A percentile compares a stretch with the other conserved stretches of the same genome.
These are phyloP conservation scores for Hypoxylon cercidicola DNA, from an alignment of 495 filamentous ascomycete genomes.

Conservation along the genomic window DNA sequence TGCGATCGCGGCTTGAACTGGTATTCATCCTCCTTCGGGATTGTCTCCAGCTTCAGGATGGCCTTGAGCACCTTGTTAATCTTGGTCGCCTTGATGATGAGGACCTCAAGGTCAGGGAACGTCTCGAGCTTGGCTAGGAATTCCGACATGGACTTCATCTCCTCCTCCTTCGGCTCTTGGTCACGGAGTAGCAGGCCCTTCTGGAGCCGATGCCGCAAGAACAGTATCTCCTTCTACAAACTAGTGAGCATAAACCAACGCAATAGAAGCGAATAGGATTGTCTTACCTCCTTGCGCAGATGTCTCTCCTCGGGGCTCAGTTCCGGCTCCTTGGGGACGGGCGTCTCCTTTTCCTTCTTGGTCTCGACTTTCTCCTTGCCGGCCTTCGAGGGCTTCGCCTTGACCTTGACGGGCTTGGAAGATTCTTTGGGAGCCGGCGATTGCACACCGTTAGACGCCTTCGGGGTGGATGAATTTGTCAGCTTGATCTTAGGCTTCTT, in stretches of 20 bases:
- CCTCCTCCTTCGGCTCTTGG: slow-evolving; percentile 82
- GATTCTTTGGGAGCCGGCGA: slow-evolving; percentile 48
- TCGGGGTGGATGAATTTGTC: slow-evolving; percentile 61
- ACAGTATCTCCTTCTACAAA: slow-evolving; percentile 74
- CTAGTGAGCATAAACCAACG: slow-evolving; percentile 21
- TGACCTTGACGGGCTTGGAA: slow-evolving; percentile 62
- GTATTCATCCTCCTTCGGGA: slow-evolving; percentile 86
- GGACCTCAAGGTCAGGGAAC: slow-evolving; percentile 81
- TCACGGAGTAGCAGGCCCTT: slow-evolving; percentile 88
- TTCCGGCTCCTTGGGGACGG: slow-evolving; percentile 59
- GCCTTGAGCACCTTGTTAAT: slow-evolving; percentile 95
- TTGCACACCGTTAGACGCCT: slow-evolving; percentile 62
- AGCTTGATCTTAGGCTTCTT: slow-evolving; percentile 76
- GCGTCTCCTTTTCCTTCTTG: slow-evolving; percentile 66
- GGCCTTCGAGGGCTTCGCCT: slow-evolving; percentile 69
- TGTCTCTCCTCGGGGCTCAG: slow-evolving; percentile 60
- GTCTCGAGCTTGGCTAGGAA: slow-evolving; percentile 83
- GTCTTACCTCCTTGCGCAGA: slow-evolving; percentile 67
- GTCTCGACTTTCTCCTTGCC: slow-evolving; percentile 72
- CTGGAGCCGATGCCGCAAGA: slow-evolving; percentile 88
- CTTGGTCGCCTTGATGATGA: slow-evolving; percentile 85
- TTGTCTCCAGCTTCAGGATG: slow-evolving; percentile 82
- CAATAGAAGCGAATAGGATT: background rate
- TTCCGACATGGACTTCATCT: slow-evolving; percentile 85
- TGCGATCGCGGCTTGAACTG: slow-evolving; percentile 83